phyloP scores from a whole-genome alignment of 768 basidiomycete genomes.

The Cystofilobasidium macerans region DNA sequence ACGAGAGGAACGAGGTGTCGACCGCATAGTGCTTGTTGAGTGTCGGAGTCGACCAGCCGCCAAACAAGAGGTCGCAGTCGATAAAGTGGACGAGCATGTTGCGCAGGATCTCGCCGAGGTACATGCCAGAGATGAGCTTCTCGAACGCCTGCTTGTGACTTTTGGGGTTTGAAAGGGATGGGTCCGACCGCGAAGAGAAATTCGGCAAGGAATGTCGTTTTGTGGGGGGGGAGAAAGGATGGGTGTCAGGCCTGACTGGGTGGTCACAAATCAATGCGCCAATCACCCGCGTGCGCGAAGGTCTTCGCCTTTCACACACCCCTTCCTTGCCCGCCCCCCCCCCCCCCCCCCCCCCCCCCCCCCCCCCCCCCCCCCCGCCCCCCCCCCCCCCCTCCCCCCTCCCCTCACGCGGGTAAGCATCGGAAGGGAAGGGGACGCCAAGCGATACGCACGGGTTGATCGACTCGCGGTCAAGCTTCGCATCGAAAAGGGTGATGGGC shows the following conservation, averaged over 20 bases:
- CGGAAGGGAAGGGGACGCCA: not conserved
- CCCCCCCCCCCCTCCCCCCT: too few relatives aligned
- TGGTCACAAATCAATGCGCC: too few relatives aligned
- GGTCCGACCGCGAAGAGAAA: not conserved
- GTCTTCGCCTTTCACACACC: too few relatives aligned
- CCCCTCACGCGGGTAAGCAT: too few relatives aligned
- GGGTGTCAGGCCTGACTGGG: too few relatives aligned
- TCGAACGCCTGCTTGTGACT: constrained; percentile 78
- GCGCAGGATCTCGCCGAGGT: constrained; percentile 86
- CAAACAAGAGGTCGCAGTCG: constrained; percentile 61
- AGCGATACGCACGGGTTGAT: constrained; percentile 62
- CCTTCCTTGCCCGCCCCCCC: too few relatives aligned
- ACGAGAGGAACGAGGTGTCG: constrained; percentile 85
- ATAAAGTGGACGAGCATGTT: constrained; percentile 72
- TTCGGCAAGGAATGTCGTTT: too few relatives aligned
- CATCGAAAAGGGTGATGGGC: constrained; percentile 81
- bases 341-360: too few relatives aligned
- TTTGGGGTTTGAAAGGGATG: not conserved
- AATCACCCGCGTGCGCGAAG: too few relatives aligned
- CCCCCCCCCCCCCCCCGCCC: too few relatives aligned
- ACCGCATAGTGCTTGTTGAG: constrained; percentile 89
- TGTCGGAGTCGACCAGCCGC: constrained; percentile 56
- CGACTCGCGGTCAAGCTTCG: constrained; percentile 77
- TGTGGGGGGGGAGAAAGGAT: too few relatives aligned
- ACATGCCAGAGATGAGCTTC: constrained; percentile 99